Conservation (phyloP, 2,329 filamentous ascomycete genomes). For the Dactylellina sp. region DNA sequence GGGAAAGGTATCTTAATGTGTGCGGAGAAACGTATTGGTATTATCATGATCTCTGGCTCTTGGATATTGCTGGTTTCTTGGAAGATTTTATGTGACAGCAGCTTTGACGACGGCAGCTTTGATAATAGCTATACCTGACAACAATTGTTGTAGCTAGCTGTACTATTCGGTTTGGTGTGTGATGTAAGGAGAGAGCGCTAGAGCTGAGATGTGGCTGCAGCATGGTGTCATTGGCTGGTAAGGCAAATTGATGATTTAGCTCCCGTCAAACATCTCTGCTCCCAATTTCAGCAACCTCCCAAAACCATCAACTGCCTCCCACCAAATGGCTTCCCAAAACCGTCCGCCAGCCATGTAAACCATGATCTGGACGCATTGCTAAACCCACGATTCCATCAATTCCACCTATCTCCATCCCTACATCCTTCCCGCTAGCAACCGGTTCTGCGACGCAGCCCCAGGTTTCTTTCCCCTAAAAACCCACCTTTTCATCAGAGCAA, state of each 20-base stretch:
- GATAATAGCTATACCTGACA: too few species aligned
- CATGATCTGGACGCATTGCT: background rate
- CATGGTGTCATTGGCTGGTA: constrained; percentile 9
- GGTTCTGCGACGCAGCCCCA: background rate
- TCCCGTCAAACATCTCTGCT: too few species aligned
- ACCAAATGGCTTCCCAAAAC: background rate
- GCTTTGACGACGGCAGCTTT: too few species aligned
- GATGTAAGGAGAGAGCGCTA: background rate
- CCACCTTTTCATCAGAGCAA: too few species aligned
- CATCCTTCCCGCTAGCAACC: constrained; percentile 7
- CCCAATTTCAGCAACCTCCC: background rate
- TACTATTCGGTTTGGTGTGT: background rate
- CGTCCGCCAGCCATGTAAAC: constrained; percentile 14
- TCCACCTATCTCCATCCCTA: background rate
- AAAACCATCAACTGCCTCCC: constrained; percentile 7
- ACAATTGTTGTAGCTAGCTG: too few species aligned
- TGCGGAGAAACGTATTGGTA: too few species aligned
- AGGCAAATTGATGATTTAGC: constrained; percentile 15
- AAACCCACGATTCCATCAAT: background rate
- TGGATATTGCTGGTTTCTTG: too few species aligned
- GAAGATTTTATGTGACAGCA: too few species aligned
- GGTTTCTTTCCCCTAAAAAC: background rate
- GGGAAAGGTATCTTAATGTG: too few species aligned
- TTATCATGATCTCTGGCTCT: too few species aligned
- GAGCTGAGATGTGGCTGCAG: background rate